phyloP scores from a whole-genome alignment of 192 early-diverging fungal genomes.

The Entophlyctis luteolus region DNA sequence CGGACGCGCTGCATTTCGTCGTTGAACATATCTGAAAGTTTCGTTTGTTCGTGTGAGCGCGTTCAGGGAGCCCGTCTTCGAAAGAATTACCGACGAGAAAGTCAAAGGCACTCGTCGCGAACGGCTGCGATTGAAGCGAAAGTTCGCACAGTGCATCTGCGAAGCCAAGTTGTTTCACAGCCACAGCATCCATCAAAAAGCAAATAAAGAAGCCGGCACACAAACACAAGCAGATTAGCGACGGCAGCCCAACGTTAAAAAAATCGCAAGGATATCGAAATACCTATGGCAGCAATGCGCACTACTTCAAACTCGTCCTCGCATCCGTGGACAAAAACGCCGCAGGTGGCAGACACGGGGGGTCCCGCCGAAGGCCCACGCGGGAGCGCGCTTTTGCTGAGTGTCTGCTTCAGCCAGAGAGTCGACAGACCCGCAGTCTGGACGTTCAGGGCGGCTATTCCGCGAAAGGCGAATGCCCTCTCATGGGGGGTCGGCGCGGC shows the following conservation, averaged over 20 bases:
- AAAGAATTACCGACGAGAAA: conserved; percentile 66
- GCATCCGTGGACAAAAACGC: conserved; percentile 91
- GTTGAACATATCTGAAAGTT: conserved; percentile 85
- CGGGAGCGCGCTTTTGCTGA: background rate
- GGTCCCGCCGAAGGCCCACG: too few species aligned
- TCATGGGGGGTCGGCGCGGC: background rate
- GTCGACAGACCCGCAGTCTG: too few species aligned
- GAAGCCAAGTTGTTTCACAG: too few species aligned
- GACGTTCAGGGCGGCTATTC: background rate
- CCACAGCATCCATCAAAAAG: background rate
- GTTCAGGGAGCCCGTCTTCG: background rate
- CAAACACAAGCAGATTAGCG: too few species aligned
- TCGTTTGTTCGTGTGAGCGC: background rate
- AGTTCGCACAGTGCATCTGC: conserved; percentile 78
- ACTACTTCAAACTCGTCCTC: conserved; percentile 94
- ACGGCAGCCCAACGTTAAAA: background rate
- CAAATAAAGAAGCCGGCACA: background rate
- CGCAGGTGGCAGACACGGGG: conserved; percentile 57
- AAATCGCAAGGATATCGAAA: background rate
- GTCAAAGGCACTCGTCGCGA: conserved; percentile 71
- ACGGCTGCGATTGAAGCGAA: conserved; percentile 62
- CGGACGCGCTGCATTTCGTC: conserved; percentile 88
- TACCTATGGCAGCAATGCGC: conserved; percentile 79
- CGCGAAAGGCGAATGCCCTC: background rate
- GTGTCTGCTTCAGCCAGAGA: background rate